phyloP scores from a whole-genome alignment of 495 filamentous ascomycete species.

The Echria macrotheca region DNA sequence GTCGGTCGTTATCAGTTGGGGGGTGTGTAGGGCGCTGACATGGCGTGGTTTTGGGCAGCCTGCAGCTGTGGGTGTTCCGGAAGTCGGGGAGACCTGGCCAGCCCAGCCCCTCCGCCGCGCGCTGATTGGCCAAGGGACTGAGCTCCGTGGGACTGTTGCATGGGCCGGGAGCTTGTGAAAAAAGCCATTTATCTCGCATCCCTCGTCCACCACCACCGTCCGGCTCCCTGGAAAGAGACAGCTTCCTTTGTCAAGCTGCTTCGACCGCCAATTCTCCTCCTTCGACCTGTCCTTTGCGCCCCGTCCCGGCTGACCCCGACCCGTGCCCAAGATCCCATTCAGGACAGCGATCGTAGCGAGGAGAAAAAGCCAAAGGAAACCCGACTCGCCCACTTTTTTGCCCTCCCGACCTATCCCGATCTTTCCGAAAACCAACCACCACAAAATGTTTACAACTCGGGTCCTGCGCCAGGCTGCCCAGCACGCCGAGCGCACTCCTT shows the following conservation, averaged over 20 bases:
- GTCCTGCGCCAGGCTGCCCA: conserved; percentile 61
- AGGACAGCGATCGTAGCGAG: conserved; percentile 28
- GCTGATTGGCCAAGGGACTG: conserved; percentile 8
- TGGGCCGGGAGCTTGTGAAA: conserved; percentile 18
- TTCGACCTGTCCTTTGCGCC: conserved; percentile 26
- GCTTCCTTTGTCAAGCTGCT: not conserved
- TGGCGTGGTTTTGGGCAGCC: conserved; percentile 11
- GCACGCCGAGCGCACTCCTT: conserved; percentile 60
- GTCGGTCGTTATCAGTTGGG: not conserved
- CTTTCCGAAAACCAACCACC: not conserved
- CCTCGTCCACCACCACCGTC: too few species aligned
- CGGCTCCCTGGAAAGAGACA: too few species aligned
- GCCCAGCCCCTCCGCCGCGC: not conserved
- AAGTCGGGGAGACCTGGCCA: conserved; percentile 5
- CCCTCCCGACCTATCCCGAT: not conserved
- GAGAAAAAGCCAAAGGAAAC: conserved; percentile 15
- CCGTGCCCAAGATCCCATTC: conserved; percentile 1
- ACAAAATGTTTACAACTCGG: conserved; percentile 57
- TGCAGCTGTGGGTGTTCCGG: conserved; percentile 10
- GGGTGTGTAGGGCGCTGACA: conserved; percentile 15
- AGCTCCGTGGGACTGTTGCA: conserved; percentile 1
- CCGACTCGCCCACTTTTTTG: not conserved
- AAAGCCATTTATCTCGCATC: conserved; percentile 13
- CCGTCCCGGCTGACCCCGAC: not conserved
- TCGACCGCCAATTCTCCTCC: conserved; percentile 23